phyloP scores from a whole-genome alignment of 371 early-diverging fungal genomes.

The Mucor sp. region DNA sequence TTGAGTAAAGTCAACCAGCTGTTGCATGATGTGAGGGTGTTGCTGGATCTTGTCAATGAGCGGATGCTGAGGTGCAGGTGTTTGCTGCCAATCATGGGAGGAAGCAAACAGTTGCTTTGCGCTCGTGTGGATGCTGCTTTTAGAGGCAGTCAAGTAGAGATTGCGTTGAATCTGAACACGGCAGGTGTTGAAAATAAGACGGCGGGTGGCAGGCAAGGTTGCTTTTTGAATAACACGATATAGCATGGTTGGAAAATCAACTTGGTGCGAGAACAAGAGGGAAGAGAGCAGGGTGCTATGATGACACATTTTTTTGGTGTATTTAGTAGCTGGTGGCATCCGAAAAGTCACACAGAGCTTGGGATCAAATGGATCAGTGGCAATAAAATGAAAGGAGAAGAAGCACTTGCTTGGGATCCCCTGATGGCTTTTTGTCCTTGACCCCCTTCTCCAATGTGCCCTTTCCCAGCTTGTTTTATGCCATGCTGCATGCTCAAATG shows the following conservation, averaged over 20 bases:
- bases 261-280: not conserved
- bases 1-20: slow-evolving; percentile 36
- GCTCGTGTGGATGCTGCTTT: not conserved
- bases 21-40: slow-evolving; percentile 43
- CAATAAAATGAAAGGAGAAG: too few relatives aligned
- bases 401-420: too few relatives aligned
- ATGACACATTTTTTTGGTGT: not conserved
- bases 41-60: slow-evolving; percentile 35
- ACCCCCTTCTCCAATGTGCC: too few relatives aligned
- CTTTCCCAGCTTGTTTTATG: too few relatives aligned
- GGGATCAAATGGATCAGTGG: too few relatives aligned
- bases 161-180: not conserved
- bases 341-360: not conserved
- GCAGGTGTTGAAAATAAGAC: not conserved
- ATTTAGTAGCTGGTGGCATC: not conserved
- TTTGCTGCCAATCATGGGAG: slow-evolving; percentile 20
- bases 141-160: not conserved
- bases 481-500: too few relatives aligned
- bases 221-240: slow-evolving; percentile 7
- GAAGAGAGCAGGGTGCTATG: not conserved
- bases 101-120: slow-evolving; percentile 10
- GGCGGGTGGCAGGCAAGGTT: slow-evolving; percentile 7
- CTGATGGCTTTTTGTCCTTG: too few relatives aligned
- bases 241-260: slow-evolving; percentile 3
- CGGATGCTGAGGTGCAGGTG: slow-evolving; percentile 23